These are phyloP conservation scores for Fusarium haematococcum DNA, from an alignment of 2,329 filamentous ascomycete species.

Conservation along the genomic window DNA sequence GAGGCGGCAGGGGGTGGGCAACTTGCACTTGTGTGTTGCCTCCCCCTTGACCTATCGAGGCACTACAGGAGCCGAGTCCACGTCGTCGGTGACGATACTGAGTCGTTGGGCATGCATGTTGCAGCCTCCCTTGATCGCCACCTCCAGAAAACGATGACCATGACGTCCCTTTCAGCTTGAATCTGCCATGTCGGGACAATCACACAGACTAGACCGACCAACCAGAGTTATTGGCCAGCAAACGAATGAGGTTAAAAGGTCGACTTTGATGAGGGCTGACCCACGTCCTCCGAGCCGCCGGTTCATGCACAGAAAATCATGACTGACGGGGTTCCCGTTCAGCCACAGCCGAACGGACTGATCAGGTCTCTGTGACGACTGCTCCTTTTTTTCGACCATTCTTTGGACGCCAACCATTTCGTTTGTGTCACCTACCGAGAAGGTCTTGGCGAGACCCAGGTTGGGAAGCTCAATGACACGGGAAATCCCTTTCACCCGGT, in stretches of 20 bases:
- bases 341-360: background rate
- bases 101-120: conserved; percentile 36
- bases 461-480: conserved; percentile 1
- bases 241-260: background rate
- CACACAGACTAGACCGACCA: background rate
- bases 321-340: conserved; percentile 1
- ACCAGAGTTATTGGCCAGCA: background rate
- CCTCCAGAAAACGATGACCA: conserved; percentile 3
- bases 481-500: background rate
- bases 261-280: background rate
- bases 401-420: background rate
- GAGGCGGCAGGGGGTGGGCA: conserved; percentile 4
- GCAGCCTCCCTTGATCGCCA: conserved; percentile 34
- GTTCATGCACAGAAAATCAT: conserved; percentile 12
- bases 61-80: conserved; percentile 40
- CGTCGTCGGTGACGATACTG: conserved; percentile 37
- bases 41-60: conserved; percentile 32
- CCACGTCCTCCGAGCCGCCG: conserved; percentile 2
- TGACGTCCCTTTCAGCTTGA: conserved; percentile 10
- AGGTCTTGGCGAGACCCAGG: background rate
- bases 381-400: background rate
- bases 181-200: background rate
- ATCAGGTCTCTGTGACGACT: background rate
- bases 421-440: background rate
- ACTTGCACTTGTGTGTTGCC: conserved; percentile 8